These are phyloP conservation scores for Debaryomyces tyrocola DNA, from an alignment of 805 yeast genomes.

Conservation along the genomic window DNA sequence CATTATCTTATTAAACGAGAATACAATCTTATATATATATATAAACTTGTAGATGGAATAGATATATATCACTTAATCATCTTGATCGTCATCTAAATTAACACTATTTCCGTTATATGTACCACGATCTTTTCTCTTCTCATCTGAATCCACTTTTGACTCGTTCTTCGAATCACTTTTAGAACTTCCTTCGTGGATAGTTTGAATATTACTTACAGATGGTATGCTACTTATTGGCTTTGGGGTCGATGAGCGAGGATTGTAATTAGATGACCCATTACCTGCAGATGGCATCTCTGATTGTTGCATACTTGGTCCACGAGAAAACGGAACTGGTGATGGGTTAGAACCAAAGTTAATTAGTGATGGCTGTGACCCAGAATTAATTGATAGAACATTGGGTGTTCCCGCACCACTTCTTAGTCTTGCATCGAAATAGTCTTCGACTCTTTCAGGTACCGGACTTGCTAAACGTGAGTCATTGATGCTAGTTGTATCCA, in stretches of 20 bases:
- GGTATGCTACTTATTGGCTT: slow-evolving; percentile 6
- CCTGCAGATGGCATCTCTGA: slow-evolving; percentile 3
- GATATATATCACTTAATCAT: slow-evolving; percentile 3
- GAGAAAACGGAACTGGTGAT: background rate
- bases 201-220: slow-evolving; percentile 17
- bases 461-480: background rate
- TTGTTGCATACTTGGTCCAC: background rate
- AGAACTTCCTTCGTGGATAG: slow-evolving; percentile 13
- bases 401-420: slow-evolving; percentile 7
- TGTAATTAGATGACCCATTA: slow-evolving; percentile 5
- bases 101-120: slow-evolving; percentile 15
- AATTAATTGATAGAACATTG: slow-evolving; percentile 9
- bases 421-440: background rate
- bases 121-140: slow-evolving; percentile 7
- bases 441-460: background rate
- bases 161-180: background rate
- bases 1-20: no score
- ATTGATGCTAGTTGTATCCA: background rate
- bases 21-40: background rate
- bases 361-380: slow-evolving; percentile 3
- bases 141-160: background rate
- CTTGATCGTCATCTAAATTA: slow-evolving; percentile 10
- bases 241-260: slow-evolving; percentile 16
- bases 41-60: background rate
- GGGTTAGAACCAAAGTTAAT: slow-evolving; percentile 4